phyloP scores from a whole-genome alignment of 805 yeast species.

The Candida dajiaensis region DNA sequence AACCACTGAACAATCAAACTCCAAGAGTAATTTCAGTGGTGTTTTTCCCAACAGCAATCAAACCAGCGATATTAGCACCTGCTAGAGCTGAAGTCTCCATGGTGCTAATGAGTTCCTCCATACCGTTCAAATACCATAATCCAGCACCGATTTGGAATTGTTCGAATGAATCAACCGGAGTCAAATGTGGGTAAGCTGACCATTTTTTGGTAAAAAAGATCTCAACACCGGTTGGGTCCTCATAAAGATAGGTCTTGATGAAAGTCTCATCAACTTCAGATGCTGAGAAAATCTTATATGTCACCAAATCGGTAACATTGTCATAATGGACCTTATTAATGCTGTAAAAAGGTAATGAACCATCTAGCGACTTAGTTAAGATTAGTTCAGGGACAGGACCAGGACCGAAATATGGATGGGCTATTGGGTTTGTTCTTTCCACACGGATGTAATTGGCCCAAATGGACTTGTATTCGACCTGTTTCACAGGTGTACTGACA shows the following conservation, averaged over 20 bases:
- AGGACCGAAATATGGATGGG: slow-evolving; percentile 16
- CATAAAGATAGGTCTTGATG: slow-evolving; percentile 17
- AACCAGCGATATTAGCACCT: slow-evolving; percentile 44
- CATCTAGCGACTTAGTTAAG: slow-evolving; percentile 20
- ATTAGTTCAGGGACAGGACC: slow-evolving; percentile 22
- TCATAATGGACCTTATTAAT: slow-evolving; percentile 27
- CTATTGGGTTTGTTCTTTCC: slow-evolving; percentile 15
- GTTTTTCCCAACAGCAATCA: slow-evolving; percentile 28
- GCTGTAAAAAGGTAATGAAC: slow-evolving; percentile 27
- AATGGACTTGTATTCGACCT: slow-evolving; percentile 32
- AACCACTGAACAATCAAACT: neutral
- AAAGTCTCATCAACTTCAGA: slow-evolving; percentile 16
- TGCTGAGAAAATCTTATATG: slow-evolving; percentile 39
- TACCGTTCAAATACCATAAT: slow-evolving; percentile 38
- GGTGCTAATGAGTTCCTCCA: slow-evolving; percentile 43
- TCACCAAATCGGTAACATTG: slow-evolving; percentile 23
- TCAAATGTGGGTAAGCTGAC: slow-evolving; percentile 39
- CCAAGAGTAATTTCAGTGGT: slow-evolving; percentile 17
- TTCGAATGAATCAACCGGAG: slow-evolving; percentile 25
- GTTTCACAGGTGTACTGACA: slow-evolving; percentile 7
- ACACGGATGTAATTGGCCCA: slow-evolving; percentile 33
- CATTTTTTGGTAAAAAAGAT: slow-evolving; percentile 31
- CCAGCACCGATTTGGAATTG: slow-evolving; percentile 26
- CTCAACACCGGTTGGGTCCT: slow-evolving; percentile 16
- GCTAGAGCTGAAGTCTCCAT: slow-evolving; percentile 47